phyloP scores from a whole-genome alignment of 192 early-diverging fungal species.

The Backusella sp. region DNA sequence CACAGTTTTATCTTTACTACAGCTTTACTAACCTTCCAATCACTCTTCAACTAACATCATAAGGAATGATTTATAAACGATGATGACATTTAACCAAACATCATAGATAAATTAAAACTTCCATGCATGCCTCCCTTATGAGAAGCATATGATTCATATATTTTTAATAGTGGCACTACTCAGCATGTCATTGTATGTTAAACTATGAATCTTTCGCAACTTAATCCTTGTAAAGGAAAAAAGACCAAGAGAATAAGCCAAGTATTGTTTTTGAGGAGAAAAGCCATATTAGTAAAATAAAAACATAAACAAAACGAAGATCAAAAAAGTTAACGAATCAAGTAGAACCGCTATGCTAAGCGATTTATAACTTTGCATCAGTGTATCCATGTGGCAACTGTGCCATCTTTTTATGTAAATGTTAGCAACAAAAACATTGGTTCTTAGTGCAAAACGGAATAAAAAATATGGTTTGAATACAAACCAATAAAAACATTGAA shows the following conservation, averaged over 20 bases:
- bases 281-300: background rate
- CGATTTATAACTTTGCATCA: background rate
- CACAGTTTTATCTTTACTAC: background rate
- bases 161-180: background rate
- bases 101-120: background rate
- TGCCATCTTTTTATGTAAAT: too few species aligned
- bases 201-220: too few species aligned
- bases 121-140: background rate
- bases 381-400: too few species aligned
- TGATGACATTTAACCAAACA: background rate
- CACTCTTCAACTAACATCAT: background rate
- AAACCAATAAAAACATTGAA: too few species aligned
- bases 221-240: background rate
- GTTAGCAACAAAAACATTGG: too few species aligned
- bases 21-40: background rate
- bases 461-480: too few species aligned
- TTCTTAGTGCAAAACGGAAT: too few species aligned
- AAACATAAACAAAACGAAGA: background rate
- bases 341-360: background rate
- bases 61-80: background rate
- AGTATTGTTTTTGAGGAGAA: background rate
- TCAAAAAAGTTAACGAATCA: background rate
- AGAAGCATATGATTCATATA: background rate
- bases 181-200: background rate
- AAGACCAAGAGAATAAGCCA: background rate